Evolutionary conservation across 805 yeast species (phyloP).

Genomic region (Ogataea methanolica): DNA sequence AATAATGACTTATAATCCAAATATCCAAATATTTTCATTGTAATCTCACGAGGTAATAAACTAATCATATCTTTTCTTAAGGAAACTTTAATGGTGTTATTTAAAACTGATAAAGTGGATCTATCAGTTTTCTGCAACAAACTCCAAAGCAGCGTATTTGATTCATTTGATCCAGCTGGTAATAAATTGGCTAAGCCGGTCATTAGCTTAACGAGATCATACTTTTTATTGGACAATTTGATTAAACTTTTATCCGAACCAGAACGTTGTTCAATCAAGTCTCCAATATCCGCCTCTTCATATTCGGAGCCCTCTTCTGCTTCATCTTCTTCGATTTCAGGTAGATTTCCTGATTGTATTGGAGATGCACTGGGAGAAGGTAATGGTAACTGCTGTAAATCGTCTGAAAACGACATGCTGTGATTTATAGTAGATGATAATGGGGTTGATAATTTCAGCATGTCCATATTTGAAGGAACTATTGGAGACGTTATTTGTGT

Average conservation of each 20-base stretch:
- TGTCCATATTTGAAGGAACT: conserved; percentile 10
- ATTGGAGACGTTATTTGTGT: conserved; percentile 14
- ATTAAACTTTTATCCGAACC: background rate
- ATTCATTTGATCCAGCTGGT: conserved; percentile 43
- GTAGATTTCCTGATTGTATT: conserved; percentile 29
- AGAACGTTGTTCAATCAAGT: background rate
- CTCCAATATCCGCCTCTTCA: background rate
- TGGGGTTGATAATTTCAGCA: conserved; percentile 11
- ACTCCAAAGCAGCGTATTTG: conserved; percentile 40
- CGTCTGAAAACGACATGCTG: conserved; percentile 16
- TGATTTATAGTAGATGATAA: conserved; percentile 5
- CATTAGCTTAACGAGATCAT: conserved; percentile 37
- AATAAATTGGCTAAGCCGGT: conserved; percentile 33
- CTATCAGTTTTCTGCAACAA: conserved; percentile 58
- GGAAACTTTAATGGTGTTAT: conserved; percentile 44
- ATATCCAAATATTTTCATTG: conserved; percentile 57
- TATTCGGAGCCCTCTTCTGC: conserved; percentile 3
- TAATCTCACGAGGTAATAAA: conserved; percentile 70
- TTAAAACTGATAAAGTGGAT: conserved; percentile 55
- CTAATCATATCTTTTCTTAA: conserved; percentile 71
- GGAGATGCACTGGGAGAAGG: conserved; percentile 71
- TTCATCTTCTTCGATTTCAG: conserved; percentile 17
- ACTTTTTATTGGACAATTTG: conserved; percentile 20
- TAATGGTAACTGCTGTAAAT: conserved; percentile 44
- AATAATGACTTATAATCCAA: conserved; percentile 62